These are phyloP conservation scores for Furcasterigmium furcatum DNA, from an alignment of 2,329 filamentous ascomycete species.

Conservation along the genomic window DNA sequence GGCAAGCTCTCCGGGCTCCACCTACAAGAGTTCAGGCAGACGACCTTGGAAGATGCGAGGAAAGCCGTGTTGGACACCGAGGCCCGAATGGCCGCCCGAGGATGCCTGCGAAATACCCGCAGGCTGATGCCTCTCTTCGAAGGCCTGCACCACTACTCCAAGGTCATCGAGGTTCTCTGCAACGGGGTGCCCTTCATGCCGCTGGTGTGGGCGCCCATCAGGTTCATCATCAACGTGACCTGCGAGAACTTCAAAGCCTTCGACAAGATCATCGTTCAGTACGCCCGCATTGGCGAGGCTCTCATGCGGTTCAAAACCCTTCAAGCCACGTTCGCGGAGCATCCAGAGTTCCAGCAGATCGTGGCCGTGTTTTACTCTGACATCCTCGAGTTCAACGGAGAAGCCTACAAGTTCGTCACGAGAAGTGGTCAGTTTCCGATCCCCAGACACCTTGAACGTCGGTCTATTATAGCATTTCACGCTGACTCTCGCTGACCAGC, in stretches of 20 bases:
- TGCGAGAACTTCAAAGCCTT: slow-evolving; percentile 34
- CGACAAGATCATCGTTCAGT: slow-evolving; percentile 35
- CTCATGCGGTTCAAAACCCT: slow-evolving; percentile 34
- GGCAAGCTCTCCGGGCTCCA: slow-evolving; percentile 11
- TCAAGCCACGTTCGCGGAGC: slow-evolving; percentile 18
- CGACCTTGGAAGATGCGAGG: slow-evolving; percentile 31
- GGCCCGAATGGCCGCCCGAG: slow-evolving; percentile 28
- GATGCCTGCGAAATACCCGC: slow-evolving; percentile 37
- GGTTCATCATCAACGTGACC: slow-evolving; percentile 27
- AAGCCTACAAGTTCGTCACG: slow-evolving; percentile 41
- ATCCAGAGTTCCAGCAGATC: slow-evolving; percentile 32
- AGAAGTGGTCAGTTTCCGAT: slow-evolving; percentile 25
- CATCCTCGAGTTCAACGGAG: slow-evolving; percentile 43
- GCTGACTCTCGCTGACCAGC: slow-evolving; percentile 20
- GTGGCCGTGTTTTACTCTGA: slow-evolving; percentile 41
- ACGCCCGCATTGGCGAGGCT: slow-evolving; percentile 31
- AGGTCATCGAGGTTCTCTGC: slow-evolving; percentile 36
- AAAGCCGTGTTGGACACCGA: slow-evolving; percentile 33
- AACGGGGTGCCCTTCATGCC: slow-evolving; percentile 42
- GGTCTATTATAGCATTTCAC: background rate
- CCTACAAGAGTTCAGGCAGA: slow-evolving; percentile 17
- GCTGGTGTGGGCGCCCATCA: slow-evolving; percentile 44
- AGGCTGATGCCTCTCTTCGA: slow-evolving; percentile 37
- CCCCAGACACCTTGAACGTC: background rate
- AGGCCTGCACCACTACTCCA: slow-evolving; percentile 37